Evolutionary conservation across 345 rosid species (phyloP).

Genomic region (Gossypium australe): DNA sequence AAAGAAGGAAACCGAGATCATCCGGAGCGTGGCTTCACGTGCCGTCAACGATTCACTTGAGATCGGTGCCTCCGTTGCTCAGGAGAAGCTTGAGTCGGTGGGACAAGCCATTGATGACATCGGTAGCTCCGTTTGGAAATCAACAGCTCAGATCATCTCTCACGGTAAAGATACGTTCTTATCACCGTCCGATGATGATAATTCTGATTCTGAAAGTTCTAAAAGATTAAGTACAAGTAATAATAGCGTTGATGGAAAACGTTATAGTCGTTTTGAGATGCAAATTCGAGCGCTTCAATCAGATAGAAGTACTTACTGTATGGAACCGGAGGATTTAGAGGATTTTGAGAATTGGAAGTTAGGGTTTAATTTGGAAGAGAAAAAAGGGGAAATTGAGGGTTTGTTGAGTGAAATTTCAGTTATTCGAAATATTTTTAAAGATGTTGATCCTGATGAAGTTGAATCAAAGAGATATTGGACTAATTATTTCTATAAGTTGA

Average conservation of each 20-base stretch:
- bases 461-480: slow-evolving; percentile 54
- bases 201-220: slow-evolving; percentile 18
- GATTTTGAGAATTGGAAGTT: slow-evolving; percentile 52
- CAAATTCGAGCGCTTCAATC: slow-evolving; percentile 52
- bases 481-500: slow-evolving; percentile 52
- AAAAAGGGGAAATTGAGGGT: slow-evolving; percentile 33
- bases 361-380: slow-evolving; percentile 47
- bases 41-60: slow-evolving; percentile 72
- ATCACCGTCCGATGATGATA: slow-evolving; percentile 24
- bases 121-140: slow-evolving; percentile 65
- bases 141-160: slow-evolving; percentile 64
- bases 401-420: slow-evolving; percentile 30
- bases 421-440: slow-evolving; percentile 36
- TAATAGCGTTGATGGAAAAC: slow-evolving; percentile 21
- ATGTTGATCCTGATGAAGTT: slow-evolving; percentile 37
- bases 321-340: slow-evolving; percentile 47
- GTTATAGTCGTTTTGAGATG: slow-evolving; percentile 64
- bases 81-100: slow-evolving; percentile 69
- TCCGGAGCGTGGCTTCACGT: slow-evolving; percentile 66
- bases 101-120: slow-evolving; percentile 83
- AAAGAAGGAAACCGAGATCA: slow-evolving; percentile 58
- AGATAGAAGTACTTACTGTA: slow-evolving; percentile 40
- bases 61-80: slow-evolving; percentile 68
- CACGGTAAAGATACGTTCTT: slow-evolving; percentile 50
- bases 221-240: not conserved